These are phyloP conservation scores for Oxytropis ochrocephala DNA, from an alignment of 306 rosid species.

Conservation along the genomic window DNA sequence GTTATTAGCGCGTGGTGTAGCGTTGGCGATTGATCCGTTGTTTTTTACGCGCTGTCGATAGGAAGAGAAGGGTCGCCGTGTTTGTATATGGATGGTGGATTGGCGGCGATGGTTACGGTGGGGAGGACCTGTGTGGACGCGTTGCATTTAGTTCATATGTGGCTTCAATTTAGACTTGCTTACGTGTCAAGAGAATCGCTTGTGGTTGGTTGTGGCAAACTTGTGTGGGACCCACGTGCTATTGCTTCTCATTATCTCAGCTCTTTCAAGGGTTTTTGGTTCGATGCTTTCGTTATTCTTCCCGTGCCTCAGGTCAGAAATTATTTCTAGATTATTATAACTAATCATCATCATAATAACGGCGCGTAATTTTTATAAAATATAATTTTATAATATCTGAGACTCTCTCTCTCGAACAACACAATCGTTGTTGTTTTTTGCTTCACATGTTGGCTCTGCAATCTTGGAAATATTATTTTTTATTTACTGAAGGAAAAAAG, in stretches of 20 bases:
- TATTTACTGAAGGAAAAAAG: too few relatives aligned
- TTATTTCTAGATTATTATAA: too few relatives aligned
- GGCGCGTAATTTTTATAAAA: too few relatives aligned
- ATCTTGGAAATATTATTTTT: too few relatives aligned
- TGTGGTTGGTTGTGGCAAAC: conserved; percentile 94
- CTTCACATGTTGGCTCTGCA: too few relatives aligned
- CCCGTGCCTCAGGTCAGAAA: conserved; percentile 79
- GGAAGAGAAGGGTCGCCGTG: conserved; percentile 84
- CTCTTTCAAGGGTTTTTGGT: conserved; percentile 86
- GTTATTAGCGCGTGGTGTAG: conserved; percentile 77
- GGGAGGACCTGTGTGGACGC: conserved; percentile 65
- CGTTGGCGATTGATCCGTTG: conserved; percentile 83
- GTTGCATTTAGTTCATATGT: conserved; percentile 65
- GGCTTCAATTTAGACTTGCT: conserved; percentile 84
- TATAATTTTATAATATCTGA: too few relatives aligned
- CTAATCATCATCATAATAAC: too few relatives aligned
- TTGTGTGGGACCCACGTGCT: conserved; percentile 88
- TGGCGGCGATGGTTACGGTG: conserved; percentile 72
- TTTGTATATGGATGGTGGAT: conserved; percentile 80
- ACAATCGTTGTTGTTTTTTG: too few relatives aligned
- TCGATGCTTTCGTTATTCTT: conserved; percentile 82
- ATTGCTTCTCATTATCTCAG: conserved; percentile 67
- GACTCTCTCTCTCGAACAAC: too few relatives aligned
- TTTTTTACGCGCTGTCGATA: conserved; percentile 84
- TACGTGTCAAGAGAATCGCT: conserved; percentile 85